These are phyloP conservation scores for Anisodus acutangulus DNA, from an alignment of 257 asterid genomes.

Conservation along the genomic window DNA sequence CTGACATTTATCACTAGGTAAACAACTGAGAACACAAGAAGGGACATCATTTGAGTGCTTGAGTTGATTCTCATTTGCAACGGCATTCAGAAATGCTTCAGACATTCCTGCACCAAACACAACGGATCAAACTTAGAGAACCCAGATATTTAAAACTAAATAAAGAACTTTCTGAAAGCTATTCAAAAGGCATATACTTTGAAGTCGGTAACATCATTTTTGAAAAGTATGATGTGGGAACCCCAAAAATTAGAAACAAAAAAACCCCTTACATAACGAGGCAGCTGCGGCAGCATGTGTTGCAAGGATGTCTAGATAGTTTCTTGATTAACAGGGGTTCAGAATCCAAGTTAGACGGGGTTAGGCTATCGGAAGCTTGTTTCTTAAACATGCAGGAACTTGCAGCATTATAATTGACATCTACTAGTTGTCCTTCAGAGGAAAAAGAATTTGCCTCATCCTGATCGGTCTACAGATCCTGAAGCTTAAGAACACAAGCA, in stretches of 20 bases:
- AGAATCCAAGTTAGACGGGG: conserved; percentile 7
- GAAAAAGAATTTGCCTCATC: conserved; percentile 15
- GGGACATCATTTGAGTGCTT: conserved; percentile 67
- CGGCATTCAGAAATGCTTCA: conserved; percentile 92
- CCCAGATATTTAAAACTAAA: neutral
- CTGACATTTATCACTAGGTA: conserved; percentile 66
- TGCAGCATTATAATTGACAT: neutral
- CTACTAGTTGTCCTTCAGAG: conserved; percentile 12
- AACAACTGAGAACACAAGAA: conserved; percentile 67
- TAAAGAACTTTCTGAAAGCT: neutral
- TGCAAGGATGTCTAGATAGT: neutral
- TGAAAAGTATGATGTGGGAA: neutral
- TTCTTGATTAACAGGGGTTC: neutral
- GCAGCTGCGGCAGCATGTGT: conserved; percentile 8
- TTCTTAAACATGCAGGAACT: neutral
- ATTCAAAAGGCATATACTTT: neutral
- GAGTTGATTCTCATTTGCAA: conserved; percentile 78
- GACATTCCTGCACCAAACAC: conserved; percentile 63
- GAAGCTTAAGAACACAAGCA: neutral
- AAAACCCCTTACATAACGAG: neutral
- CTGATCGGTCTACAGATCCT: neutral
- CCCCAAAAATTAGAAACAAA: neutral
- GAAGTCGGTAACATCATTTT: neutral
- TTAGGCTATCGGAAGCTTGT: neutral
- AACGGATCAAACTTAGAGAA: neutral